phyloP scores from a whole-genome alignment of 116 monocot species.

The Dioscorea cayenensis region DNA sequence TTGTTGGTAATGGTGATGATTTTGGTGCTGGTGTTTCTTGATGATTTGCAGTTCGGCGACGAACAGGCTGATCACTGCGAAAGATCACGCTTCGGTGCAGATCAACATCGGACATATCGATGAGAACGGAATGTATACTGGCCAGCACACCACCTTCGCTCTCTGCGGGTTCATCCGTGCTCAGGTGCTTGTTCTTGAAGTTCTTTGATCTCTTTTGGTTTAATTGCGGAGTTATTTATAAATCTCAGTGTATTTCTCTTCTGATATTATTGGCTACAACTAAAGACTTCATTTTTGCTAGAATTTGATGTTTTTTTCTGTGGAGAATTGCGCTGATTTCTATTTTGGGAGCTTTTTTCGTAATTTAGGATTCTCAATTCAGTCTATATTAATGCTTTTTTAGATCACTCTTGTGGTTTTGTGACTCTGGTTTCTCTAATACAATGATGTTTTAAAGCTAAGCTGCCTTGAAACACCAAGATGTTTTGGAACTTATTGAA shows the following conservation, averaged over 20 bases:
- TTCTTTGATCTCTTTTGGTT: neutral
- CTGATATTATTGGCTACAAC: neutral
- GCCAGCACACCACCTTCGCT: conserved; percentile 15
- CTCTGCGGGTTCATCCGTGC: conserved; percentile 22
- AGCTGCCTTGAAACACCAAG: too few relatives aligned
- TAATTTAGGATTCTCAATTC: too few relatives aligned
- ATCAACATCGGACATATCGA: conserved; percentile 22
- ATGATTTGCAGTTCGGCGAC: conserved; percentile 16
- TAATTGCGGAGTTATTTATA: neutral
- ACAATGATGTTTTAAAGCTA: too few relatives aligned
- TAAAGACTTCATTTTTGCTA: neutral
- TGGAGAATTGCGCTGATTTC: too few relatives aligned
- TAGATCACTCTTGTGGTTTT: too few relatives aligned
- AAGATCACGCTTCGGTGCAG: conserved; percentile 21
- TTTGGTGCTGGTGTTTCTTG: neutral
- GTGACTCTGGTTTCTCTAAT: too few relatives aligned
- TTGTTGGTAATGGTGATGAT: neutral
- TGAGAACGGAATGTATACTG: conserved; percentile 20
- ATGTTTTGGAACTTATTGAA: too few relatives aligned
- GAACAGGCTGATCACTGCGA: conserved; percentile 26
- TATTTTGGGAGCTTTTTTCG: too few relatives aligned
- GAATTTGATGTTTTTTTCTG: neutral
- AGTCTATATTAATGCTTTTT: too few relatives aligned
- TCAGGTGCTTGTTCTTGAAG: conserved; percentile 6
- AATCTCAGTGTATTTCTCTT: neutral